Percentiles rank a stretch among this genome's conserved stretches.
Evolutionary conservation across 2,329 filamentous ascomycete genomes (phyloP).

Genomic region (Colletotrichum scovillei): DNA sequence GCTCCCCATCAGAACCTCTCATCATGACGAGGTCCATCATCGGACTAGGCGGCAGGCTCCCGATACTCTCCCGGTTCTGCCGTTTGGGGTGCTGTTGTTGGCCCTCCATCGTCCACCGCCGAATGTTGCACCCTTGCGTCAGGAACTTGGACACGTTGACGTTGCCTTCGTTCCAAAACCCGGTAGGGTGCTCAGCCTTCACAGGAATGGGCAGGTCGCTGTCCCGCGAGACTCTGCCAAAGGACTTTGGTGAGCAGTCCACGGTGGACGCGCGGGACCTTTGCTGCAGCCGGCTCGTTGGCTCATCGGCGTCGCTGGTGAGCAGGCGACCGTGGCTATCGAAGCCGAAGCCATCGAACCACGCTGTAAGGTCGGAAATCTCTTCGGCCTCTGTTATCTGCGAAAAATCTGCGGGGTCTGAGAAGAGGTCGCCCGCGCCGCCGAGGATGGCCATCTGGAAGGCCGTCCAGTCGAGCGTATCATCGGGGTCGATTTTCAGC

Average conservation of each 20-base stretch:
- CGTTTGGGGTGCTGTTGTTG: slow-evolving; percentile 42
- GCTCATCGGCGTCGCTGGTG: slow-evolving; percentile 3
- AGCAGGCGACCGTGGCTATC: slow-evolving; percentile 54
- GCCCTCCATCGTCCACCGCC: slow-evolving; percentile 51
- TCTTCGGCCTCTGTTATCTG: slow-evolving; percentile 57
- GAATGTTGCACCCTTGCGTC: slow-evolving; percentile 43
- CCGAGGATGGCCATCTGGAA: slow-evolving; percentile 74
- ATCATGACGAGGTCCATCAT: slow-evolving; percentile 59
- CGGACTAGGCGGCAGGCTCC: slow-evolving; percentile 59
- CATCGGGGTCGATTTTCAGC: slow-evolving; percentile 55
- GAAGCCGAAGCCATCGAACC: slow-evolving; percentile 65
- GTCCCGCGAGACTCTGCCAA: slow-evolving; percentile 37
- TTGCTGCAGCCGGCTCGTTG: neutral
- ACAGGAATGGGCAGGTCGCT: slow-evolving; percentile 53
- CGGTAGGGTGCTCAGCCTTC: slow-evolving; percentile 45
- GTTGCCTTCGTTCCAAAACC: slow-evolving; percentile 47
- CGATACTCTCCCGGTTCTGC: slow-evolving; percentile 41
- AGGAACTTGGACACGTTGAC: slow-evolving; percentile 46
- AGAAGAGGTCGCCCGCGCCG: slow-evolving; percentile 63
- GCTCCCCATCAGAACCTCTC: slow-evolving; percentile 43
- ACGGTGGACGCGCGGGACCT: neutral
- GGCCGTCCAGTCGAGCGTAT: slow-evolving; percentile 70
- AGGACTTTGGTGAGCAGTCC: slow-evolving; percentile 6
- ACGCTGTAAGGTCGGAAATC: slow-evolving; percentile 58
- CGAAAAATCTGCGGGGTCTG: slow-evolving; percentile 55